These are phyloP conservation scores for Flaveria ramosissima DNA, from an alignment of 129 eudicot species.

Conservation along the genomic window DNA sequence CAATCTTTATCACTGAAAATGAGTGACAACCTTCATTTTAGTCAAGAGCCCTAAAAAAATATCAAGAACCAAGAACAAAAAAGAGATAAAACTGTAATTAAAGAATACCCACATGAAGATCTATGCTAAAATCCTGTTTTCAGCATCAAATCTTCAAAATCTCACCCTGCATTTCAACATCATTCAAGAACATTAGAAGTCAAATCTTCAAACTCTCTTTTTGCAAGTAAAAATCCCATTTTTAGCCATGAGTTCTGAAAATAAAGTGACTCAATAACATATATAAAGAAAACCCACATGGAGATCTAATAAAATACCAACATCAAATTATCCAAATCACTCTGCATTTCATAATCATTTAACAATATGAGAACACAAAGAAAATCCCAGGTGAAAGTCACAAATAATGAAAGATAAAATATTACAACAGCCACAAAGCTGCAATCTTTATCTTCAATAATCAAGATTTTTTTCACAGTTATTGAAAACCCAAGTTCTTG, in stretches of 20 bases:
- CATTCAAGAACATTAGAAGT: neutral
- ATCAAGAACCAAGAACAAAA: constrained; percentile 10
- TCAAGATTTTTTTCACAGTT: neutral
- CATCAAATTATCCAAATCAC: constrained; percentile 21
- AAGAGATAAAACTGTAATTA: neutral
- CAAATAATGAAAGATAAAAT: neutral
- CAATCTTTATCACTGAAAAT: constrained; percentile 25
- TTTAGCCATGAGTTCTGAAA: constrained; percentile 1
- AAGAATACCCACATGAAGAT: constrained; percentile 13
- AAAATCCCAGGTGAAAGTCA: constrained; percentile 14
- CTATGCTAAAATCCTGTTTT: neutral
- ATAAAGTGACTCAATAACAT: neutral
- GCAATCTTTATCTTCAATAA: constrained; percentile 18
- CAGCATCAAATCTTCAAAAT: constrained; percentile 17
- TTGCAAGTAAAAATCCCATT: constrained; percentile 2
- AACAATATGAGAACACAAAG: neutral
- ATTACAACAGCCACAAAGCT: constrained; percentile 19
- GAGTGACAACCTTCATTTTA: constrained; percentile 8
- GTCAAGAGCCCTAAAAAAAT: neutral
- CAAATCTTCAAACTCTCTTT: neutral
- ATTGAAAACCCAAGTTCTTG: constrained; percentile 18
- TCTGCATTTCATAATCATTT: constrained; percentile 30
- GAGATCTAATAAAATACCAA: constrained; percentile 33
- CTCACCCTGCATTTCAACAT: constrained; percentile 1
- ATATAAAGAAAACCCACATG: constrained; percentile 26